Percentiles rank a stretch among this genome's conserved stretches.
Evolutionary conservation across 345 rosid genomes (phyloP).

Genomic region (Heritiera littoralis): DNA sequence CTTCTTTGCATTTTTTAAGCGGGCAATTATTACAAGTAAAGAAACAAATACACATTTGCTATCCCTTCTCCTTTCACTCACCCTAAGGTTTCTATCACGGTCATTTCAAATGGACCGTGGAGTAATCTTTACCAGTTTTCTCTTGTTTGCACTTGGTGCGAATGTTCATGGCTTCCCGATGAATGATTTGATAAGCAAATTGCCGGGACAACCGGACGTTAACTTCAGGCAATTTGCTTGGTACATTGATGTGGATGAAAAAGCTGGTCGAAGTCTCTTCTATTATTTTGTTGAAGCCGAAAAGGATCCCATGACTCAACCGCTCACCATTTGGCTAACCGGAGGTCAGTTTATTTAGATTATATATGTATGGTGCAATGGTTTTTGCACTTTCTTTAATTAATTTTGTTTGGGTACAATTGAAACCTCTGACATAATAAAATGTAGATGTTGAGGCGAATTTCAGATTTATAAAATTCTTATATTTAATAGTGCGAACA

Average conservation of each 20-base stretch:
- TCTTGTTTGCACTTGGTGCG: background rate
- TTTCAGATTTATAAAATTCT: no score
- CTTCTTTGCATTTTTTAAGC: background rate
- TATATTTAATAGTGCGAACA: no score
- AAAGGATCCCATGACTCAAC: background rate
- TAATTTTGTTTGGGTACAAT: no score
- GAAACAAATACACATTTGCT: background rate
- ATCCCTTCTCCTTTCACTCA: background rate
- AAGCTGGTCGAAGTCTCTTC: background rate
- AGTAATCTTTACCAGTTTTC: background rate
- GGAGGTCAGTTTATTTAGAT: background rate
- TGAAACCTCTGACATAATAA: no score
- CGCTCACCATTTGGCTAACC: slow-evolving; percentile 11
- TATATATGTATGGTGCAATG: no score
- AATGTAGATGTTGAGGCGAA: no score
- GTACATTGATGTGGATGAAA: slow-evolving; percentile 5
- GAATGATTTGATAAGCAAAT: background rate
- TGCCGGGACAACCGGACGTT: slow-evolving; percentile 1
- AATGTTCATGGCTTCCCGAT: background rate
- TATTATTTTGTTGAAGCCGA: background rate
- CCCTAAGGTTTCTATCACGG: background rate
- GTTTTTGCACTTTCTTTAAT: no score
- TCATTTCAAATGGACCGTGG: background rate
- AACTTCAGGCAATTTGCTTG: background rate
- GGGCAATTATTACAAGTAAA: background rate